Evolutionary conservation across 2,329 filamentous ascomycete species (phyloP).

Genomic region (Sclerotinia glacialis): DNA sequence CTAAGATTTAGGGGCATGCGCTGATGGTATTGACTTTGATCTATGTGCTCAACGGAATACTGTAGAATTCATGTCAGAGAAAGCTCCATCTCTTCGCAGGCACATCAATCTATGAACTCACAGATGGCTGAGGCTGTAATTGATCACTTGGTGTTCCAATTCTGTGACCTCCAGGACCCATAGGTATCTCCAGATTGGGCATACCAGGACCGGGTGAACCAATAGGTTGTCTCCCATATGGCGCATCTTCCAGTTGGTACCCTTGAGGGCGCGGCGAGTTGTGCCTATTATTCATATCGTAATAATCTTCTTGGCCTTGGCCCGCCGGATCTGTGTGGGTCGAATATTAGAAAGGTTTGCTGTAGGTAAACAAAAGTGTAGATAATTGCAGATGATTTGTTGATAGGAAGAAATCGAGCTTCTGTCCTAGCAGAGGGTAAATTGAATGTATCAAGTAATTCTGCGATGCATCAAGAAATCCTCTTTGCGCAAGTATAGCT

Average conservation of each 20-base stretch:
- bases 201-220: slow-evolving; percentile 35
- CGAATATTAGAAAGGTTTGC: slow-evolving; percentile 30
- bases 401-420: slow-evolving; percentile 20
- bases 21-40: slow-evolving; percentile 60
- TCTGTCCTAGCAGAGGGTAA: slow-evolving; percentile 33
- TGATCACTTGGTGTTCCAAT: slow-evolving; percentile 67
- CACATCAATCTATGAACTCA: slow-evolving; percentile 47
- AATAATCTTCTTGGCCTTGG: slow-evolving; percentile 55
- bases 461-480: slow-evolving; percentile 7
- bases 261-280: slow-evolving; percentile 70
- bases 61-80: slow-evolving; percentile 38
- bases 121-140: slow-evolving; percentile 79
- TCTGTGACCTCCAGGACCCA: slow-evolving; percentile 54
- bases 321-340: slow-evolving; percentile 32
- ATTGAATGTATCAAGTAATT: background rate
- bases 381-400: slow-evolving; percentile 22
- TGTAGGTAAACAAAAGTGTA: slow-evolving; percentile 25
- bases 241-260: slow-evolving; percentile 74
- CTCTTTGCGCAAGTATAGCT: background rate
- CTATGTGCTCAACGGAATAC: slow-evolving; percentile 70
- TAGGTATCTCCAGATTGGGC: slow-evolving; percentile 66
- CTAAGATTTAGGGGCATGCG: slow-evolving; percentile 48
- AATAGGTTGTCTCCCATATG: slow-evolving; percentile 33
- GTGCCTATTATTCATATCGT: slow-evolving; percentile 55
- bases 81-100: background rate